Percentiles rank a stretch among this genome's conserved stretches.
Conservation (phyloP, 2,329 filamentous ascomycete species). For the Xylariaceae sp. region DNA sequence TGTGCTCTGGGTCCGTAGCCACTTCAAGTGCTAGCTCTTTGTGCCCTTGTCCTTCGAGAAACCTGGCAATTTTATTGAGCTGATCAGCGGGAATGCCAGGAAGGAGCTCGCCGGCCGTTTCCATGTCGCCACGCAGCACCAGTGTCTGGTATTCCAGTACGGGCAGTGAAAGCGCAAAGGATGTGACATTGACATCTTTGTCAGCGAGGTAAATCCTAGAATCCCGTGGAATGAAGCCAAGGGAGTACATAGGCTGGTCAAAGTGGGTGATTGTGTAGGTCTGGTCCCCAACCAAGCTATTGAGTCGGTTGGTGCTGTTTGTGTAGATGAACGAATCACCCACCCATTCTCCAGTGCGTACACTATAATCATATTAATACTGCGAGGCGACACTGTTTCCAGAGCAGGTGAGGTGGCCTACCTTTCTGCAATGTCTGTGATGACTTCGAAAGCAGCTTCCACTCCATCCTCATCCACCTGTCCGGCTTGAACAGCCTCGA, state of each 20-base stretch:
- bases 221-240: conserved; percentile 94
- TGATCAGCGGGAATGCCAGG: conserved; percentile 86
- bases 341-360: conserved; percentile 95
- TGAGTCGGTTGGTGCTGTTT: conserved; percentile 92
- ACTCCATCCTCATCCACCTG: conserved; percentile 89
- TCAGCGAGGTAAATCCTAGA: conserved; percentile 94
- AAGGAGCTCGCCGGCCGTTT: conserved; percentile 85
- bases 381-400: background rate
- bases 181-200: conserved; percentile 92
- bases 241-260: conserved; percentile 90
- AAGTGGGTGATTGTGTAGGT: conserved; percentile 98
- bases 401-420: conserved; percentile 44
- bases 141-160: conserved; percentile 97
- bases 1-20: conserved; percentile 92
- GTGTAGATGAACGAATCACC: conserved; percentile 99
- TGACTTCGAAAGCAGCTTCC: conserved; percentile 93
- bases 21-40: conserved; percentile 95
- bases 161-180: conserved; percentile 86
- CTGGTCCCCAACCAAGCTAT: conserved; percentile 97
- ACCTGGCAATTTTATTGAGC: conserved; percentile 97
- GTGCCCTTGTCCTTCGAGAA: conserved; percentile 95
- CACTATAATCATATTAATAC: conserved; percentile 55
- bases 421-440: conserved; percentile 94
- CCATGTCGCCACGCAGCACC: conserved; percentile 91
- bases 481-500: conserved; percentile 81